A percentile compares a stretch with the other conserved stretches of the same genome.
These are phyloP conservation scores for Peterozyma xylosa DNA, from an alignment of 805 yeast species.

Conservation along the genomic window DNA sequence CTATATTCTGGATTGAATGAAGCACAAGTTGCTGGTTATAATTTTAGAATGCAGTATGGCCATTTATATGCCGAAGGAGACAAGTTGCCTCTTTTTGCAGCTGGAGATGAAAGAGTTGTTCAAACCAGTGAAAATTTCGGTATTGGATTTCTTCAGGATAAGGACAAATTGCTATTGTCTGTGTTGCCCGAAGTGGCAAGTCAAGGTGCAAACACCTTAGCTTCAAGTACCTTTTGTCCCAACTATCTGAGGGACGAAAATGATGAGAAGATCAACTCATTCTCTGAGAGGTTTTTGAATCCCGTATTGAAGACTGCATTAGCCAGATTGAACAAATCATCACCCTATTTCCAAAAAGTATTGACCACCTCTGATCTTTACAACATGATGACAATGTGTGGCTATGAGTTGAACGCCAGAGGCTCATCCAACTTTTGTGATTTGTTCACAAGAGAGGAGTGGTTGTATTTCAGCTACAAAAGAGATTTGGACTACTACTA, in stretches of 20 bases:
- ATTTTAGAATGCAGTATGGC: slow-evolving; percentile 34
- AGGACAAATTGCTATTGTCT: slow-evolving; percentile 21
- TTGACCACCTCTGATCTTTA: slow-evolving; percentile 22
- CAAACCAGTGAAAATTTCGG: slow-evolving; percentile 38
- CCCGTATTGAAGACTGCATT: background rate
- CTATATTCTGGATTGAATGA: slow-evolving; percentile 39
- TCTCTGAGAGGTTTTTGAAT: background rate
- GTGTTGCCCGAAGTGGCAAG: slow-evolving; percentile 33
- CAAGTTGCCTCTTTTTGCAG: slow-evolving; percentile 37
- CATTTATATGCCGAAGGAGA: slow-evolving; percentile 27
- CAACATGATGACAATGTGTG: slow-evolving; percentile 28
- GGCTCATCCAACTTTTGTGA: slow-evolving; percentile 31
- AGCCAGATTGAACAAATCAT: slow-evolving; percentile 19
- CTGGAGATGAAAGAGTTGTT: slow-evolving; percentile 31
- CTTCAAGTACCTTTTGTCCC: slow-evolving; percentile 11
- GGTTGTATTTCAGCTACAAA: slow-evolving; percentile 49
- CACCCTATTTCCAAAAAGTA: slow-evolving; percentile 38
- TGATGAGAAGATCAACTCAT: slow-evolving; percentile 1
- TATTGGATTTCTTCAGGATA: slow-evolving; percentile 35
- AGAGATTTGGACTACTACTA: slow-evolving; percentile 56
- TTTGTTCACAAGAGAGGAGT: slow-evolving; percentile 34
- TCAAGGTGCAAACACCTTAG: slow-evolving; percentile 30
- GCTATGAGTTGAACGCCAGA: slow-evolving; percentile 31
- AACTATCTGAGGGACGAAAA: slow-evolving; percentile 9
- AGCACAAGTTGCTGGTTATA: slow-evolving; percentile 36